These are phyloP conservation scores for Arthrobotrys iridis DNA, from an alignment of 2,329 filamentous ascomycete species.

Conservation along the genomic window DNA sequence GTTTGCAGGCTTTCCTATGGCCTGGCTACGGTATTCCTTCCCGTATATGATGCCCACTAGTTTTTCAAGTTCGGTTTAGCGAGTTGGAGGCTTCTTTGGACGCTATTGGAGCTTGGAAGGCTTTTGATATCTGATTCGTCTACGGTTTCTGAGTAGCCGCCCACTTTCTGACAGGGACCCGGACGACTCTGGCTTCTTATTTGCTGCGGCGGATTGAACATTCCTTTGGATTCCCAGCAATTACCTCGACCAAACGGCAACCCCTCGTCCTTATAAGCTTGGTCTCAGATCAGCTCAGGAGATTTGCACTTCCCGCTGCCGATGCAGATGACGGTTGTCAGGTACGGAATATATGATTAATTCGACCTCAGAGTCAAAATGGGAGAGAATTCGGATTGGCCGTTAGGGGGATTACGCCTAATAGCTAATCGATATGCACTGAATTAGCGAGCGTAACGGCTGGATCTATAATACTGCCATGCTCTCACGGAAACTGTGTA, in stretches of 20 bases:
- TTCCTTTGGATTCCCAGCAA: slow-evolving; percentile 25
- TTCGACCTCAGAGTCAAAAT: not conserved
- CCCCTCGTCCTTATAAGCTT: slow-evolving; percentile 33
- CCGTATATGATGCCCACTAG: slow-evolving; percentile 51
- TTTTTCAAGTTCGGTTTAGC: slow-evolving; percentile 52
- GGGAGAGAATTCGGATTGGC: not conserved
- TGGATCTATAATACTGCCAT: slow-evolving; percentile 12
- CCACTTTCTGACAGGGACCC: slow-evolving; percentile 46
- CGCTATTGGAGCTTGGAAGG: slow-evolving; percentile 51
- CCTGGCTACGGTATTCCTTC: slow-evolving; percentile 41
- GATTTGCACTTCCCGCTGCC: slow-evolving; percentile 42
- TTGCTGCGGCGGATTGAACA: slow-evolving; percentile 42
- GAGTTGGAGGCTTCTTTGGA: slow-evolving; percentile 44
- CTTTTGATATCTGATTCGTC: slow-evolving; percentile 49
- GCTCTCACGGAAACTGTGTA: not conserved
- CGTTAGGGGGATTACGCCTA: slow-evolving; percentile 21
- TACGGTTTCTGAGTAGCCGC: slow-evolving; percentile 43
- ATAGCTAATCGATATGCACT: slow-evolving; percentile 5
- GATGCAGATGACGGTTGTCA: slow-evolving; percentile 41
- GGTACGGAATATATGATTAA: slow-evolving; percentile 9
- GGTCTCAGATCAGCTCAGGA: slow-evolving; percentile 54
- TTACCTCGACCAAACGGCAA: slow-evolving; percentile 33
- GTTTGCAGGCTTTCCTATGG: slow-evolving; percentile 42
- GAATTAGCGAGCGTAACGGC: slow-evolving; percentile 27
- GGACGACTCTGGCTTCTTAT: slow-evolving; percentile 34